Evolutionary conservation across 208 protist species (phyloP), one percentile per base, ranked within the genome.

Genomic region (Trypanosoma lewisi): DNA sequence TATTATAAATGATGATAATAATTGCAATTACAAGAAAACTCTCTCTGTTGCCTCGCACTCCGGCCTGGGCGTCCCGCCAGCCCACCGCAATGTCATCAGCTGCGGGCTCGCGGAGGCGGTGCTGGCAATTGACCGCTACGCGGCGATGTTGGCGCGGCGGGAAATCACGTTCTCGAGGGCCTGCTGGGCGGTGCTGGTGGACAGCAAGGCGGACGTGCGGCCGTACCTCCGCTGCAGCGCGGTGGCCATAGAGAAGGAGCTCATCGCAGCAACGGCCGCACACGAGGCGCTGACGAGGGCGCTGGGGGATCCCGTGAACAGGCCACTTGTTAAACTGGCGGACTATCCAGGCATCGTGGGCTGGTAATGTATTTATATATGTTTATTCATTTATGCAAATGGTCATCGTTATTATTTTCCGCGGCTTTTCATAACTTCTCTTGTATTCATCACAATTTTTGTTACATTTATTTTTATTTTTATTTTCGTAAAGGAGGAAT

Each of bases 181-280:
- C 33, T 94, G 87, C 68, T 83, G 73, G 77, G 77, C 82, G 3
- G 63, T 87, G 28, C 58, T 91, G 4, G 77, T 62, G 27, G 83
- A 90, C 62, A 81, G 75, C 27, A 79, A 75, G 48, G 47, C 45
- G 14, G 61, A 80, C 34, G 50, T 73, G 36, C 56, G 77, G 21
- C 34, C 49, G 34, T 58, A 57, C 21, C 49, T 83, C 19, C 74
- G 79, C 30, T 23, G 61, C 23, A 73, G 74, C 37, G 67, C 86
- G 6, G 30, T 80, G 12, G 75, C 69, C n/a, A 80, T 87, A 27
- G 82, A 94, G 62, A 70, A 70, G 12, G 83, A 94, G 36, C 27
- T 94, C 21, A 16, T 80, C n/a, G 83, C 82, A 14, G 77, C 78
- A 17, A 63, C 78, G 30, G 63, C 51, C 25, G 83, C 87, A 27